phyloP scores from a whole-genome alignment of 495 filamentous ascomycete genomes.

The Apiosordaria backusii region DNA sequence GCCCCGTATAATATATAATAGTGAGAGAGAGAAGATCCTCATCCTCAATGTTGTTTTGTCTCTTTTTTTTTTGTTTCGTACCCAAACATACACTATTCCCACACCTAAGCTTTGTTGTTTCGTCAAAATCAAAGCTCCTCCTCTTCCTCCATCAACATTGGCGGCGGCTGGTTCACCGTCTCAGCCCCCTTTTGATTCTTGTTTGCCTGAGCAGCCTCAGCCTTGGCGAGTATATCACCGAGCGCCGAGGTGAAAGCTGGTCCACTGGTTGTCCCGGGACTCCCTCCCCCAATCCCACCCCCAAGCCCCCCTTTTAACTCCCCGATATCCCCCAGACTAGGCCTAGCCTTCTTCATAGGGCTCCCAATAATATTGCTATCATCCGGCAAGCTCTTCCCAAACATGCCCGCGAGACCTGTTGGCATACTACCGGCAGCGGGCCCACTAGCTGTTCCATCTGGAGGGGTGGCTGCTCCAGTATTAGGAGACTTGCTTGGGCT shows the following conservation, averaged over 20 bases:
- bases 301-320: constrained; percentile 6
- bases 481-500: constrained; percentile 41
- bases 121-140: constrained; percentile 45
- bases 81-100: no score
- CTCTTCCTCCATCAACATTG: constrained; percentile 37
- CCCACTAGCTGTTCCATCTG: constrained; percentile 34
- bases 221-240: constrained; percentile 45
- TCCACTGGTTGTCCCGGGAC: neutral
- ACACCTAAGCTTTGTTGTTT: no score
- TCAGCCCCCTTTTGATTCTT: constrained; percentile 33
- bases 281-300: constrained; percentile 33
- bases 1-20: no score
- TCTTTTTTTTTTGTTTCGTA: no score
- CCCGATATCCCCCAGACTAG: constrained; percentile 51
- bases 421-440: constrained; percentile 1
- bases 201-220: constrained; percentile 39
- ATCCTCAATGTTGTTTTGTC: no score
- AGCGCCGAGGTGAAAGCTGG: constrained; percentile 39
- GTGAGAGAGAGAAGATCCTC: no score
- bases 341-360: constrained; percentile 79
- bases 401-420: constrained; percentile 33
- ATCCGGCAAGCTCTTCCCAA: constrained; percentile 31
- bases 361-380: constrained; percentile 61
- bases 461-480: constrained; percentile 36
- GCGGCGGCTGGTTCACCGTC: constrained; percentile 9